These are phyloP conservation scores for Suhomyces emberorum DNA, from an alignment of 805 yeast species.

Conservation along the genomic window DNA sequence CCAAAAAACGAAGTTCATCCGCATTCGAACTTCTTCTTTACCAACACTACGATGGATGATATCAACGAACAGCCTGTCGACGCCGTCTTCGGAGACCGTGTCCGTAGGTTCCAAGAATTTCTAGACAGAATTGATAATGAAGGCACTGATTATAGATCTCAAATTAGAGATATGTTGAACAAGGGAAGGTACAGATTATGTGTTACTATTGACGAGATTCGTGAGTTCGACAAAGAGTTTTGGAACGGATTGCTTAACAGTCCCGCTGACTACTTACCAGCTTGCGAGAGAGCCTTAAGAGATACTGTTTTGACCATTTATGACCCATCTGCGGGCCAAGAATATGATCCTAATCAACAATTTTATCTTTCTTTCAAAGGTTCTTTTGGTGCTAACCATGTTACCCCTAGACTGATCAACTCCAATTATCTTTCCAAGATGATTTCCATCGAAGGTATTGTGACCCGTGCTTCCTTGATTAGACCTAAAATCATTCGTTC, in stretches of 20 bases:
- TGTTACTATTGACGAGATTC: constrained; percentile 80
- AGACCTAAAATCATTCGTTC: constrained; percentile 90
- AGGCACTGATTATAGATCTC: constrained; percentile 62
- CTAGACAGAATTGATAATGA: constrained; percentile 52
- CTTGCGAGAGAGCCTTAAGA: constrained; percentile 81
- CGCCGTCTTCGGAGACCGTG: constrained; percentile 71
- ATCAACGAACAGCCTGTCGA: constrained; percentile 36
- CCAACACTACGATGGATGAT: constrained; percentile 18
- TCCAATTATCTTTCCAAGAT: constrained; percentile 74
- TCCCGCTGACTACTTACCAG: constrained; percentile 86
- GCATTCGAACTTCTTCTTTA: constrained; percentile 1
- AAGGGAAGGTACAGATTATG: constrained; percentile 63
- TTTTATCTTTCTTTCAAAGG: constrained; percentile 83
- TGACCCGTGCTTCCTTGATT: constrained; percentile 87
- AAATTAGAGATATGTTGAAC: constrained; percentile 68
- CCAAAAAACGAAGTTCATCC: not conserved
- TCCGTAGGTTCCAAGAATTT: constrained; percentile 85
- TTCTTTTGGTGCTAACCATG: constrained; percentile 82
- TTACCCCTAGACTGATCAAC: constrained; percentile 83
- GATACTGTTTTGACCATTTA: constrained; percentile 74
- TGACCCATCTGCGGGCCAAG: constrained; percentile 52
- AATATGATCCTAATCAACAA: constrained; percentile 57
- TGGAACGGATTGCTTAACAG: constrained; percentile 72
- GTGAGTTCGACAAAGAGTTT: constrained; percentile 74
- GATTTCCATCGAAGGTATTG: constrained; percentile 91